Evolutionary conservation across 305 asterid species (phyloP).

Genomic region (Rubia tinctorum): DNA sequence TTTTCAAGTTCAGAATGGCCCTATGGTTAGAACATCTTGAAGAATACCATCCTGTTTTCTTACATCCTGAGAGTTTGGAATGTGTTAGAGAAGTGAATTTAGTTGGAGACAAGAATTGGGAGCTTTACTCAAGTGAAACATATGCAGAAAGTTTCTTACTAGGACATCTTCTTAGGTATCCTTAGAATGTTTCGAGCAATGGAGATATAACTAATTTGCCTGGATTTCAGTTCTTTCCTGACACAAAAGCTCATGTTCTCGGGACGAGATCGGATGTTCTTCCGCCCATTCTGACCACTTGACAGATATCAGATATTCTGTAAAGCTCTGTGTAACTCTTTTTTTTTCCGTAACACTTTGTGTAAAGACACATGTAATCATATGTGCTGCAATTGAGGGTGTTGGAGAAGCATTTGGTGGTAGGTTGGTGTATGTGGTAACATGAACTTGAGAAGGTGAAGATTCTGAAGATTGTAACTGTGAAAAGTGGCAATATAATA

Average conservation of each 20-base stretch:
- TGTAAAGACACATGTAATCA: too few species aligned
- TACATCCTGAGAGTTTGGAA: constrained; percentile 46
- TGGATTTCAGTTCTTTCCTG: constrained; percentile 59
- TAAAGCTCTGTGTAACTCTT: background rate
- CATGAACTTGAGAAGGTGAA: too few species aligned
- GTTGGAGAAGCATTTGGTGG: too few species aligned
- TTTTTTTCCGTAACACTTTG: background rate
- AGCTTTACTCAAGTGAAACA: constrained; percentile 32
- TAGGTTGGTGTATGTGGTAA: too few species aligned
- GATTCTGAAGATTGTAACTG: too few species aligned
- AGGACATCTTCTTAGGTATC: constrained; percentile 69
- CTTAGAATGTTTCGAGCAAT: constrained; percentile 31
- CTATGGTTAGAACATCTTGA: constrained; percentile 75
- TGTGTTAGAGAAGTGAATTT: constrained; percentile 48
- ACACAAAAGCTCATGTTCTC: constrained; percentile 62
- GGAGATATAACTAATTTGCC: constrained; percentile 47
- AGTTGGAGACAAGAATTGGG: constrained; percentile 55
- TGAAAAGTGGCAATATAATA: too few species aligned
- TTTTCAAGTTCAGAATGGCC: constrained; percentile 56
- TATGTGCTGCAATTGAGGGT: too few species aligned
- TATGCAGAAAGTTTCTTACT: constrained; percentile 36
- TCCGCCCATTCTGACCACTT: constrained; percentile 63
- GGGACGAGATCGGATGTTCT: constrained; percentile 47
- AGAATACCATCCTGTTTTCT: constrained; percentile 19
- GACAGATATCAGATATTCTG: background rate